A percentile compares a stretch with the other conserved stretches of the same genome.
These are phyloP conservation scores for Fusarium veterinarium DNA, from an alignment of 2,329 filamentous ascomycete species.

Conservation along the genomic window DNA sequence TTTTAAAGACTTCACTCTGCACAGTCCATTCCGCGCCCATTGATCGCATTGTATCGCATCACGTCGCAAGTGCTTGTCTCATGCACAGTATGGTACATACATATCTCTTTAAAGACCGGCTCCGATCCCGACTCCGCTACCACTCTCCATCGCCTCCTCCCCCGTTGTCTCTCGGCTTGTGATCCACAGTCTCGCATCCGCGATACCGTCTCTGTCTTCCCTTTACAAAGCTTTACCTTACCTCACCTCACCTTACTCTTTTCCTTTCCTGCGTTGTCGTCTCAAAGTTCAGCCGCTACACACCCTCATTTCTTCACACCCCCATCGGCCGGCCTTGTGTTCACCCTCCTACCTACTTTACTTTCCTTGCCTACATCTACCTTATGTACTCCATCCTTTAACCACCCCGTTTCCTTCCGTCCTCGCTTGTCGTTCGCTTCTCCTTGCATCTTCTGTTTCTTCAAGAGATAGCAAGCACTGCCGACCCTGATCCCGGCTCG, in stretches of 20 bases:
- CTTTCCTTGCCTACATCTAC: conserved; percentile 16
- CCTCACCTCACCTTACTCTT: conserved; percentile 11
- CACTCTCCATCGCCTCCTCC: conserved; percentile 22
- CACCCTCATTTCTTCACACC: conserved; percentile 27
- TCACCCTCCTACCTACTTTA: conserved; percentile 28
- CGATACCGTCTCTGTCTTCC: conserved; percentile 32
- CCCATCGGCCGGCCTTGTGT: conserved; percentile 21
- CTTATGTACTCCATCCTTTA: conserved; percentile 33
- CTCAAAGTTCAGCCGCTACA: conserved; percentile 41
- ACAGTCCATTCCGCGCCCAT: conserved; percentile 13
- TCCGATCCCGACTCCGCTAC: conserved; percentile 37
- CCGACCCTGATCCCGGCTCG: conserved; percentile 20
- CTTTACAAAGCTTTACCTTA: conserved; percentile 8
- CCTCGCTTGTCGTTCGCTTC: conserved; percentile 20
- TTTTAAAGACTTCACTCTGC: not conserved
- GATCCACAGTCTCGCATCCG: conserved; percentile 37
- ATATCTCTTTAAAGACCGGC: conserved; percentile 22
- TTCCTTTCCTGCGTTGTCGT: conserved; percentile 24
- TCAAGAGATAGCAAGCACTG: conserved; percentile 24
- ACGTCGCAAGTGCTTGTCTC: not conserved
- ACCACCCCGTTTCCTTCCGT: conserved; percentile 37
- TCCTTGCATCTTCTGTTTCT: conserved; percentile 22
- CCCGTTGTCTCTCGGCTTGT: conserved; percentile 35
- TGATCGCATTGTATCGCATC: conserved; percentile 10
- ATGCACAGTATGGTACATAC: conserved; percentile 15